Percentiles rank a stretch among this genome's conserved stretches.
Evolutionary conservation across 495 filamentous ascomycete genomes (phyloP).

Genomic region (Lepidopterella palustris): DNA sequence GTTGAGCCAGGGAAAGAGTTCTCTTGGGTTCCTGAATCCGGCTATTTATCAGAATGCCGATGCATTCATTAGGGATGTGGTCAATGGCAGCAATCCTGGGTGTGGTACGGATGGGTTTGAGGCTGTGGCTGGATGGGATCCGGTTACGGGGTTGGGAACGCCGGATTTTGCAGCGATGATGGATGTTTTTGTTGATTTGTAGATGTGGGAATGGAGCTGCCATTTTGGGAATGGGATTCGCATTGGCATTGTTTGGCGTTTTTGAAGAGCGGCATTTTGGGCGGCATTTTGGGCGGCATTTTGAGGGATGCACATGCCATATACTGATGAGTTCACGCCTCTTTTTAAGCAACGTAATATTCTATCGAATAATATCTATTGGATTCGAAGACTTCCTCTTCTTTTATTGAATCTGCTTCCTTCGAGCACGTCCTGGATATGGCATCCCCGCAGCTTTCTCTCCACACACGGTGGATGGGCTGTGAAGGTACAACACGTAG

Average conservation of each 20-base stretch:
- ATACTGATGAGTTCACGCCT: background rate
- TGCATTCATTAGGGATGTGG: slow-evolving; percentile 51
- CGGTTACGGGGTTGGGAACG: slow-evolving; percentile 46
- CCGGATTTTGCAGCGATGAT: slow-evolving; percentile 1
- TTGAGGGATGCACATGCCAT: background rate
- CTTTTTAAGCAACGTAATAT: background rate
- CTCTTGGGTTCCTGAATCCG: slow-evolving; percentile 55
- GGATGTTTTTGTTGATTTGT: background rate
- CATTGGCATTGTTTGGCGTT: background rate
- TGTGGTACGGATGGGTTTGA: slow-evolving; percentile 52
- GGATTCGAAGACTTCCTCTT: too few relatives aligned
- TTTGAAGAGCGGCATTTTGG: background rate
- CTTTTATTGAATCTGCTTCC: background rate
- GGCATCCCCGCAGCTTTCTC: too few relatives aligned
- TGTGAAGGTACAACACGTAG: too few relatives aligned
- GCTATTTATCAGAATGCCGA: slow-evolving; percentile 53
- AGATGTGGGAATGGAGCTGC: background rate
- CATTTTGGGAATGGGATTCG: background rate
- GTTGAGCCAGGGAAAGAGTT: slow-evolving; percentile 45
- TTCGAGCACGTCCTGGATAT: too few relatives aligned
- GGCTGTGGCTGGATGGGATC: slow-evolving; percentile 54
- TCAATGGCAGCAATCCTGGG: slow-evolving; percentile 48
- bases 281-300: background rate
- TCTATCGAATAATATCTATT: too few relatives aligned
- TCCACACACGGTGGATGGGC: too few relatives aligned